phyloP scores from a whole-genome alignment of 768 basidiomycete genomes.

The Auricularia auricula-judae region DNA sequence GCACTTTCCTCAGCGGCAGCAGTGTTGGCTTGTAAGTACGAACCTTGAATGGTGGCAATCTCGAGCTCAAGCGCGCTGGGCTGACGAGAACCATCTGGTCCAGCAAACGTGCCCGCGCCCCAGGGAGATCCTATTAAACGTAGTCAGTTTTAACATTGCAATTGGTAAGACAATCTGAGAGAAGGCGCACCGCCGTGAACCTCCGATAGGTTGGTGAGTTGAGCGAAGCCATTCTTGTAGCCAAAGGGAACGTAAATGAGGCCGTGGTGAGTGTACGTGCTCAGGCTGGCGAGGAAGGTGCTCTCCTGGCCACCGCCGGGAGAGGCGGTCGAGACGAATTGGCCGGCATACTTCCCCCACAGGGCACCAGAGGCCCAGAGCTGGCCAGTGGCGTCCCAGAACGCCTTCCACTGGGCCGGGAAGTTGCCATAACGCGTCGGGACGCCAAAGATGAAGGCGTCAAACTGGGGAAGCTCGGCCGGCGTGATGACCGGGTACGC shows the following conservation, averaged over 20 bases:
- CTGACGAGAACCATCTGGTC: conserved; percentile 32
- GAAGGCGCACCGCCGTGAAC: conserved; percentile 45
- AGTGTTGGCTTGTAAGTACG: background rate
- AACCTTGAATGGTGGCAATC: conserved; percentile 38
- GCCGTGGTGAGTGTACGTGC: conserved; percentile 61
- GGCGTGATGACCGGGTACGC: conserved; percentile 58
- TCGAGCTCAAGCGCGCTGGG: conserved; percentile 40
- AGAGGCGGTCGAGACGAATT: conserved; percentile 62
- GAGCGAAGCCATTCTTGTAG: conserved; percentile 36
- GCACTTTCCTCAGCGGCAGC: background rate
- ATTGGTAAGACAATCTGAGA: background rate
- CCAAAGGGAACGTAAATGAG: conserved; percentile 65
- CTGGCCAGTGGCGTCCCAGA: conserved; percentile 67
- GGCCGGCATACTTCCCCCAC: conserved; percentile 61
- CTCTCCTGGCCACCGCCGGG: conserved; percentile 71
- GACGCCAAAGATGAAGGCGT: conserved; percentile 68
- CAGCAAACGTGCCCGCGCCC: conserved; percentile 48
- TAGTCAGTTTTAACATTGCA: too few species aligned
- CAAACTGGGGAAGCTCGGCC: conserved; percentile 42
- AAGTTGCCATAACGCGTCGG: conserved; percentile 76
- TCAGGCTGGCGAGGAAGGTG: conserved; percentile 39
- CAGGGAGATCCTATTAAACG: background rate
- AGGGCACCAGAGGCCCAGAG: conserved; percentile 53
- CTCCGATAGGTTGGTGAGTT: conserved; percentile 33
- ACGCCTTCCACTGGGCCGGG: conserved; percentile 65